phyloP scores from a whole-genome alignment of 192 early-diverging fungal genomes.

The Podila clonocystis region DNA sequence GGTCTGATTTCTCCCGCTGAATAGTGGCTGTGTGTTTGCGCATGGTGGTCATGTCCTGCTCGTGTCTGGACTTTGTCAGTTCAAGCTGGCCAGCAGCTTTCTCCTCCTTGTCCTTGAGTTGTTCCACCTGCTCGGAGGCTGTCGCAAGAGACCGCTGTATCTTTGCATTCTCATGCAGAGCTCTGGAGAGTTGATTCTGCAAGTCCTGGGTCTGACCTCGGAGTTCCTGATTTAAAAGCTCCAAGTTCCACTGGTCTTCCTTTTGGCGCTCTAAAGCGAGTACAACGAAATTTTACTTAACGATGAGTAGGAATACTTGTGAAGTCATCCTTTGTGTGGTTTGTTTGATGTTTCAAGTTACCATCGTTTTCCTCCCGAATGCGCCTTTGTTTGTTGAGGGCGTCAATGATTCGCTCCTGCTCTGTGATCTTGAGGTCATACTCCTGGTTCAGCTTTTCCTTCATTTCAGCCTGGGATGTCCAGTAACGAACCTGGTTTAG shows the following conservation, averaged over 20 bases:
- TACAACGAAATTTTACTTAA: not conserved
- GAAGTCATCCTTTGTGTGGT: not conserved
- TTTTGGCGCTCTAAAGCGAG: constrained; percentile 58
- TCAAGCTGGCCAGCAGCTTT: constrained; percentile 53
- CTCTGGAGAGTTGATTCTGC: constrained; percentile 54
- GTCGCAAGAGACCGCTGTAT: constrained; percentile 60
- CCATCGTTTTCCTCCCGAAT: constrained; percentile 68
- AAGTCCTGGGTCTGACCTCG: constrained; percentile 52
- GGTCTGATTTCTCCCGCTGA: constrained; percentile 69
- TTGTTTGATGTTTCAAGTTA: constrained; percentile 5
- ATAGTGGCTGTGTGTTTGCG: constrained; percentile 63
- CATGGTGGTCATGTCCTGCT: constrained; percentile 69
- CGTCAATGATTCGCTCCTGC: constrained; percentile 60
- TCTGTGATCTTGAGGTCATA: constrained; percentile 63
- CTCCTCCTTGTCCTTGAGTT: constrained; percentile 66
- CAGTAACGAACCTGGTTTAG: constrained; percentile 51
- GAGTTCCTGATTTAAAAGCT: constrained; percentile 61
- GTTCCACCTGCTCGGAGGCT: constrained; percentile 65
- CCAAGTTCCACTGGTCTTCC: constrained; percentile 64
- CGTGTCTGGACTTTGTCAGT: constrained; percentile 59
- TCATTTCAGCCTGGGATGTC: constrained; percentile 52
- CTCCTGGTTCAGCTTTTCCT: constrained; percentile 52
- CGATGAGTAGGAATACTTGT: not conserved
- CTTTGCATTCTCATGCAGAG: constrained; percentile 65
- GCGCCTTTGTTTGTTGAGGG: constrained; percentile 59